Evolutionary conservation across 768 basidiomycete species (phyloP).

Genomic region (Rossbeevera mucosa): DNA sequence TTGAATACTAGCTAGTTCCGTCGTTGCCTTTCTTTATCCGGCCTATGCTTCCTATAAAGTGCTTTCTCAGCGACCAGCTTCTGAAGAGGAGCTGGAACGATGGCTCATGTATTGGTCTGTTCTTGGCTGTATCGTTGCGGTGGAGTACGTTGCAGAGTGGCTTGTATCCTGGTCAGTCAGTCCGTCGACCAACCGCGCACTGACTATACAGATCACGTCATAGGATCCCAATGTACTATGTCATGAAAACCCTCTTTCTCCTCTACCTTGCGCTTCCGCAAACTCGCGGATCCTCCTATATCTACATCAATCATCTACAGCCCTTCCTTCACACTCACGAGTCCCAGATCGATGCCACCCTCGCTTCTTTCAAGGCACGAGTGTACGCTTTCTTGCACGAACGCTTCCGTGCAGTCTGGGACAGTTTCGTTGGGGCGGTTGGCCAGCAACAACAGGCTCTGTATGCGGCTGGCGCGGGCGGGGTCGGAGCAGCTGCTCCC

Average conservation of each 20-base stretch:
- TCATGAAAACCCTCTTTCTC: slow-evolving; percentile 77
- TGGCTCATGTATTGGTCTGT: slow-evolving; percentile 99
- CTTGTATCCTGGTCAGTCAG: slow-evolving; percentile 70
- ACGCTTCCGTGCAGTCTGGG: slow-evolving; percentile 62
- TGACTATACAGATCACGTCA: slow-evolving; percentile 7
- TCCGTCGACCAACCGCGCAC: slow-evolving; percentile 7
- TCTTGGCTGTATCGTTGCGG: slow-evolving; percentile 71
- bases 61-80: slow-evolving; percentile 79
- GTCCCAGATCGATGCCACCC: slow-evolving; percentile 73
- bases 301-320: slow-evolving; percentile 75
- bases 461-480: slow-evolving; percentile 17
- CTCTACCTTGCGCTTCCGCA: slow-evolving; percentile 90
- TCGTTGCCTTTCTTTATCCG: slow-evolving; percentile 81
- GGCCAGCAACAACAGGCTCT: slow-evolving; percentile 37
- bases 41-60: slow-evolving; percentile 97
- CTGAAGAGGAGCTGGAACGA: slow-evolving; percentile 79
- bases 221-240: slow-evolving; percentile 89
- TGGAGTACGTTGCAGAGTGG: slow-evolving; percentile 88
- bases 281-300: slow-evolving; percentile 79
- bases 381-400: slow-evolving; percentile 64
- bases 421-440: slow-evolving; percentile 47
- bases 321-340: slow-evolving; percentile 85
- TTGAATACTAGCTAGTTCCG: slow-evolving; percentile 42
- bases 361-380: slow-evolving; percentile 58
- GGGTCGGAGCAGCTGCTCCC: slow-evolving; percentile 30